Evolutionary conservation across 2,329 filamentous ascomycete species (phyloP), one percentile per base, ranked within the genome.

Genomic region (Pseudocercospora fuligena): DNA sequence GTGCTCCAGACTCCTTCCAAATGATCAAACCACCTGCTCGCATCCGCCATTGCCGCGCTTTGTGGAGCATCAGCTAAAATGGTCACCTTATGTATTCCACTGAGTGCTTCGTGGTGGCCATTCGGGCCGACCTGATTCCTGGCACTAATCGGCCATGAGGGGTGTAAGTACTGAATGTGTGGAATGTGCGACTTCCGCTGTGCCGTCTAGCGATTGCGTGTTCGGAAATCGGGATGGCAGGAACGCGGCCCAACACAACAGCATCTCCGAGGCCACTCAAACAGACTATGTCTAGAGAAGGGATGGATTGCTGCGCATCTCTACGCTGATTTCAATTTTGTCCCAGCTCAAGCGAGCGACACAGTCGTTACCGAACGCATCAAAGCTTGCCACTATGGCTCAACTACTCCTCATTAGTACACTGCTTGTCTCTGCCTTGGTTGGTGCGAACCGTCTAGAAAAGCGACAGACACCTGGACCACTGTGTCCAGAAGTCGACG

Each of bases 241-340:
- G n/a, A 49, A 49, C n/a, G n/a, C 46, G n/a, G 46, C 46, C 46
- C 46, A 49, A 23, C 46, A 49, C 46, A 49, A 49, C 46, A 49
- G n/a, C n/a, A 21, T 49, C 46, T 49, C 46, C n/a, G 16, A 23
- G 46, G 21, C 21, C n/a, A 19, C 46, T 19, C 46, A 49, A 49
- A 23, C 46, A 49, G 46, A 49, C n/a, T 23, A 49, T 49, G 46
- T 49, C 21, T 49, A 23, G 46, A 49, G n/a, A 49, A 23, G n/a
- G n/a, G 46, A 49, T 21, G 46, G 3, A 23, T 47, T 12, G 21
- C 11, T 23, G 21, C 5, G 43, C 16, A 23, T 19, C 21, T 47
- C 16, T 21, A 23, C n/a, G 31, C 31, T 33, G 31, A 33, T 33
- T 47, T 47, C 21, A 21, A 12, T 6, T 49, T 19, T 49, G 46